Percentiles rank a stretch among this genome's conserved stretches.
Evolutionary conservation across 192 early-diverging fungal genomes (phyloP).

Genomic region (Podila epigama): DNA sequence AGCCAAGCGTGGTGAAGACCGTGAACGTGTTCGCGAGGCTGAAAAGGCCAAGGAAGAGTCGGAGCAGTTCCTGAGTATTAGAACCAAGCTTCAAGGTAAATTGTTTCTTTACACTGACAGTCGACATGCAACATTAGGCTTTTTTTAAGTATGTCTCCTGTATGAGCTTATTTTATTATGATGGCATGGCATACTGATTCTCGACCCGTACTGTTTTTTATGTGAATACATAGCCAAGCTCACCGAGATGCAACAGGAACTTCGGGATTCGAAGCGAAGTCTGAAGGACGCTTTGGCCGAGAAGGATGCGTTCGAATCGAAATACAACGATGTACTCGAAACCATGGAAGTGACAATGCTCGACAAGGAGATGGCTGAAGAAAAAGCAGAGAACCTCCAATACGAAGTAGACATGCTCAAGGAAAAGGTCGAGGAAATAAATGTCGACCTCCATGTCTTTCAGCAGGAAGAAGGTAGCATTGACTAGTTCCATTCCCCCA

Average conservation of each 20-base stretch:
- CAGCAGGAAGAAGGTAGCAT: slow-evolving; percentile 71
- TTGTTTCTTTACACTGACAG: not conserved
- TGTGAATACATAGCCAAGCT: slow-evolving; percentile 69
- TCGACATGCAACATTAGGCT: not conserved
- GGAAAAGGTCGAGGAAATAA: slow-evolving; percentile 83
- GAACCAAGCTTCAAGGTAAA: slow-evolving; percentile 70
- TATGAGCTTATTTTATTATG: not conserved
- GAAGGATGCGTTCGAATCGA: slow-evolving; percentile 71
- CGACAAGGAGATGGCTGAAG: slow-evolving; percentile 94
- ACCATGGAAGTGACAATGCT: slow-evolving; percentile 85
- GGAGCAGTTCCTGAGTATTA: slow-evolving; percentile 69
- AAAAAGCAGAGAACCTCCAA: slow-evolving; percentile 77
- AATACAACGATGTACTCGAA: slow-evolving; percentile 78
- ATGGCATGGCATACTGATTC: slow-evolving; percentile 4
- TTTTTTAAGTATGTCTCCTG: not conserved
- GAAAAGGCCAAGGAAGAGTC: slow-evolving; percentile 77
- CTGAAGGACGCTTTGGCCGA: slow-evolving; percentile 63
- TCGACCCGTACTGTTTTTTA: no score
- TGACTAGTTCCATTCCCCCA: not conserved
- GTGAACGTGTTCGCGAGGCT: slow-evolving; percentile 73
- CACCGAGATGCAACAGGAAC: slow-evolving; percentile 74
- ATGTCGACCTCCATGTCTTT: slow-evolving; percentile 71
- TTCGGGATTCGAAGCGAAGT: slow-evolving; percentile 66
- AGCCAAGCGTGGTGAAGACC: slow-evolving; percentile 82
- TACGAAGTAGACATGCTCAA: slow-evolving; percentile 75